phyloP scores from a whole-genome alignment of 2,329 filamentous ascomycete genomes.

The Aspergillus japonicus region DNA sequence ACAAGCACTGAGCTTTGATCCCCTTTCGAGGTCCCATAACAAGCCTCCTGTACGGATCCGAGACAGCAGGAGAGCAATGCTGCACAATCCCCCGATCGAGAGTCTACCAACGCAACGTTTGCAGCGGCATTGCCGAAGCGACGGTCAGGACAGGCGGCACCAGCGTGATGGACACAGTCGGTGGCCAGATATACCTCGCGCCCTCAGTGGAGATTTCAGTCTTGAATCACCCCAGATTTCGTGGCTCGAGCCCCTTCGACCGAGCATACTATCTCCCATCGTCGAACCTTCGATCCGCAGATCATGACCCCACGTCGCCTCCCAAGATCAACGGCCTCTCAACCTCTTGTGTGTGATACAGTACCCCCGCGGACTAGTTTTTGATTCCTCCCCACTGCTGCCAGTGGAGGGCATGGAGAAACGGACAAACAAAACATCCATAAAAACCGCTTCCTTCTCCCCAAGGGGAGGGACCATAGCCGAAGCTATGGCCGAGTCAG shows the following conservation, averaged over 20 bases:
- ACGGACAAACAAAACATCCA: conserved; percentile 88
- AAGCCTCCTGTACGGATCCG: not conserved
- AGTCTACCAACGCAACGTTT: not conserved
- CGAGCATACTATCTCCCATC: not conserved
- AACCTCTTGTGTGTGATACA: conserved; percentile 74
- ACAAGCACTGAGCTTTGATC: conserved; percentile 17
- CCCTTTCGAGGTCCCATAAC: conserved; percentile 11
- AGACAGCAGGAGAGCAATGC: not conserved
- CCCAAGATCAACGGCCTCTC: not conserved
- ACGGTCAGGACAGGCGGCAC: not conserved
- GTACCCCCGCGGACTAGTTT: conserved; percentile 89
- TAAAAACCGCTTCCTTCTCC: conserved; percentile 73
- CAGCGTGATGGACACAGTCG: not conserved
- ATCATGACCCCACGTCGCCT: not conserved
- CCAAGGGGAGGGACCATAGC: not conserved
- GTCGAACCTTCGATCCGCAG: not conserved
- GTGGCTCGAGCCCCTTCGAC: not conserved
- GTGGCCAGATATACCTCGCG: not conserved
- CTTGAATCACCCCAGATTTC: not conserved
- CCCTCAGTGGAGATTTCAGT: not conserved
- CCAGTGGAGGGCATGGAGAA: conserved; percentile 63
- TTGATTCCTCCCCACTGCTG: conserved; percentile 74
- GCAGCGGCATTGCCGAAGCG: not conserved
- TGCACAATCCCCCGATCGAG: not conserved
- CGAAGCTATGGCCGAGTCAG: conserved; percentile 40